phyloP scores from a whole-genome alignment of 768 basidiomycete genomes.

The Boletus rubescentipes region DNA sequence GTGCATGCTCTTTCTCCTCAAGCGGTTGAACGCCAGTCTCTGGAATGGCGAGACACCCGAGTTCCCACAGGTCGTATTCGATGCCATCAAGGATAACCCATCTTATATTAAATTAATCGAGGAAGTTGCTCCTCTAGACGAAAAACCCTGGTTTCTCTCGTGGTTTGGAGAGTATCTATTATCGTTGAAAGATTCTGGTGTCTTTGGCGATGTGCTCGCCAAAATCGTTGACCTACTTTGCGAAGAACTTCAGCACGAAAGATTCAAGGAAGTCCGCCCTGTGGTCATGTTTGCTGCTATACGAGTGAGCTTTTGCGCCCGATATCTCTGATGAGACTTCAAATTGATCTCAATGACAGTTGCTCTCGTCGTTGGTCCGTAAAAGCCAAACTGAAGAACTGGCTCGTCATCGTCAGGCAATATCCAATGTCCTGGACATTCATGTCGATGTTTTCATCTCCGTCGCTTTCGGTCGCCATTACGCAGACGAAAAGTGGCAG shows the following conservation, averaged over 20 bases:
- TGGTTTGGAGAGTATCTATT: conserved; percentile 68
- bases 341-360: conserved; percentile 22
- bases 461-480: conserved; percentile 44
- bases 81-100: conserved; percentile 78
- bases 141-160: conserved; percentile 49
- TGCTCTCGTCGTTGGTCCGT: conserved; percentile 34
- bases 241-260: conserved; percentile 78
- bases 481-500: conserved; percentile 42
- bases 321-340: neutral
- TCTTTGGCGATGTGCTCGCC: conserved; percentile 67
- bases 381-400: conserved; percentile 32
- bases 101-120: conserved; percentile 49
- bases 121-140: conserved; percentile 29
- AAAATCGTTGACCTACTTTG: conserved; percentile 72
- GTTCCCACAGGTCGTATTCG: conserved; percentile 77
- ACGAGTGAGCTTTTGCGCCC: conserved; percentile 48
- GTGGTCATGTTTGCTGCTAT: conserved; percentile 58
- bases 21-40: conserved; percentile 51
- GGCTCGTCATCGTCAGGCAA: conserved; percentile 27
- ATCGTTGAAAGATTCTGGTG: conserved; percentile 48
- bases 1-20: conserved; percentile 59
- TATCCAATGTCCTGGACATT: conserved; percentile 46
- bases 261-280: conserved; percentile 60
- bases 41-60: conserved; percentile 75
- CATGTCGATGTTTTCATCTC: conserved; percentile 48